A percentile compares a stretch with the other conserved stretches of the same genome.
These are phyloP conservation scores for Dryadomyces quercus-mongolicae DNA, from an alignment of 2,329 filamentous ascomycete genomes.

Conservation along the genomic window DNA sequence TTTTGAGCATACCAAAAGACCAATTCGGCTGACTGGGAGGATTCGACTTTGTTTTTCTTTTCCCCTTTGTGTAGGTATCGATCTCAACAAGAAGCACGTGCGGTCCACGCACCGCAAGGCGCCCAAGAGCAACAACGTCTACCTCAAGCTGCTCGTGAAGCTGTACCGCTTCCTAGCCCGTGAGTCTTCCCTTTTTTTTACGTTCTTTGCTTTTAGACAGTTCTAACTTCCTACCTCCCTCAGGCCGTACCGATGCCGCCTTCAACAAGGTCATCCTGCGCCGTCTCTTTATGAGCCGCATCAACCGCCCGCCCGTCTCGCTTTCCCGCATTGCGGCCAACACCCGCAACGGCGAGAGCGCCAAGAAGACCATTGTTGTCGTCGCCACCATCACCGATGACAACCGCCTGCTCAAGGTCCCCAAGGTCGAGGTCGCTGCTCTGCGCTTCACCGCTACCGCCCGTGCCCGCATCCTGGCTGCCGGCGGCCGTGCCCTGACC, in stretches of 20 bases:
- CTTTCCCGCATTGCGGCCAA: conserved; percentile 78
- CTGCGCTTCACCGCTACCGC: conserved; percentile 95
- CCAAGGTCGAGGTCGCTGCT: conserved; percentile 88
- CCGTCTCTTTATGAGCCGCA: conserved; percentile 96
- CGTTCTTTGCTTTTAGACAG: not conserved
- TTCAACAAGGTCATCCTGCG: conserved; percentile 99
- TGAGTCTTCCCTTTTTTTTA: conserved; percentile 37
- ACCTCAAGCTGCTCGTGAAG: conserved; percentile 95
- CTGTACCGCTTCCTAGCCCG: conserved; percentile 93
- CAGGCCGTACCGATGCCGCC: conserved; percentile 87
- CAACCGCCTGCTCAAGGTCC: conserved; percentile 81
- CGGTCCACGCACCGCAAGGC: conserved; percentile 75
- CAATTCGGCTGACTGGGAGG: conserved; percentile 42
- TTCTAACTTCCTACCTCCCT: not conserved
- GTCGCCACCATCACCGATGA: conserved; percentile 96
- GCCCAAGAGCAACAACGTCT: conserved; percentile 97
- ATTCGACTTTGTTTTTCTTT: conserved; percentile 13
- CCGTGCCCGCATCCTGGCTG: conserved; percentile 83
- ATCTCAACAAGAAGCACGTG: conserved; percentile 59
- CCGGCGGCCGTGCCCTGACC: conserved; percentile 89
- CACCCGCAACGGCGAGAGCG: conserved; percentile 46
- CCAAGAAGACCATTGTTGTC: conserved; percentile 82
- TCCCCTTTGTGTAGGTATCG: conserved; percentile 49
- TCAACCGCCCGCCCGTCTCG: conserved; percentile 92
- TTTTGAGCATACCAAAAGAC: conserved; percentile 51